Evolutionary conservation across 2,329 filamentous ascomycete genomes (phyloP).

Genomic region (Tolypocladium nubicola): DNA sequence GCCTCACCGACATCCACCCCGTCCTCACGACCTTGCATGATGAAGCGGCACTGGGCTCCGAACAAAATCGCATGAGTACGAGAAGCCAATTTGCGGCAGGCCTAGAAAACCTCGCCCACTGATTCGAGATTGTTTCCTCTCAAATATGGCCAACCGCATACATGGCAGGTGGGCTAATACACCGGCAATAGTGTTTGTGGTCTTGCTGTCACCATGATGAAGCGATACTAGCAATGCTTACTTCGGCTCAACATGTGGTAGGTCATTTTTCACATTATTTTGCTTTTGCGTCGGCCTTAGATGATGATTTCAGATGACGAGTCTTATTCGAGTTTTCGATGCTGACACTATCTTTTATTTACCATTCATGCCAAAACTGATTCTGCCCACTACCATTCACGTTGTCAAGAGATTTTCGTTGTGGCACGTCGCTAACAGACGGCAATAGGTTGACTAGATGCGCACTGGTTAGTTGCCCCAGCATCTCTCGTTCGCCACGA

Average conservation of each 20-base stretch:
- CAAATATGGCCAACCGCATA: slow-evolving; percentile 5
- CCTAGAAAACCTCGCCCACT: slow-evolving; percentile 99
- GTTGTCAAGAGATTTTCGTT: background rate
- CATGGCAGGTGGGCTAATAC: background rate
- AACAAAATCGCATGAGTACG: slow-evolving; percentile 57
- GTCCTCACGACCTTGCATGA: slow-evolving; percentile 41
- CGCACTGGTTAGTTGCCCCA: slow-evolving; percentile 12
- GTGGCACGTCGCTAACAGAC: slow-evolving; percentile 9
- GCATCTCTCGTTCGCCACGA: background rate
- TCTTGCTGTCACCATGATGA: background rate
- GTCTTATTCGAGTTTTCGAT: slow-evolving; percentile 66
- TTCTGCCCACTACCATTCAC: slow-evolving; percentile 7
- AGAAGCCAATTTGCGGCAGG: slow-evolving; percentile 91
- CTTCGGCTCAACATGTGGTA: background rate
- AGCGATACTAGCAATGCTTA: background rate
- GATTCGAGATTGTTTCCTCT: slow-evolving; percentile 33
- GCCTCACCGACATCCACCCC: slow-evolving; percentile 7
- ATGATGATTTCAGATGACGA: slow-evolving; percentile 58
- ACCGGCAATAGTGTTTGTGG: slow-evolving; percentile 6
- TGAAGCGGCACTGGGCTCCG: slow-evolving; percentile 98
- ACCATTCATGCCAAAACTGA: slow-evolving; percentile 64
- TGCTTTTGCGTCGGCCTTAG: slow-evolving; percentile 3
- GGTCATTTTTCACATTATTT: slow-evolving; percentile 8
- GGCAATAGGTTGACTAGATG: background rate
- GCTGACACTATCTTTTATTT: slow-evolving; percentile 53